These are phyloP conservation scores for Leccinum rimulosum DNA, from an alignment of 768 basidiomycete genomes.

Conservation along the genomic window DNA sequence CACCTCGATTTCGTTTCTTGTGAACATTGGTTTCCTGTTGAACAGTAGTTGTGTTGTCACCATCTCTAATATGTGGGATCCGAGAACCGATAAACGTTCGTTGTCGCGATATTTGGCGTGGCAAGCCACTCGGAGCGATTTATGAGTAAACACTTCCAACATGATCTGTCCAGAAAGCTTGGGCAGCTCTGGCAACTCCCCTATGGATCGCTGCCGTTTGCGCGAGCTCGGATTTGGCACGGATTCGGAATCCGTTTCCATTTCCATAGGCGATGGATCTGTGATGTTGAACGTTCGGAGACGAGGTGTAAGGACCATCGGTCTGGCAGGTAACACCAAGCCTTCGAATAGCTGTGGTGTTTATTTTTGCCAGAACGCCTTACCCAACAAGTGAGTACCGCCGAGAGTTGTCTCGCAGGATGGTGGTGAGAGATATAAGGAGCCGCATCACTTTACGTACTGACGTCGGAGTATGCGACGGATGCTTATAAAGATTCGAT, in stretches of 20 bases:
- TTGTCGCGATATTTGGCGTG: conserved; percentile 50
- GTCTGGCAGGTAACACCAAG: conserved; percentile 12
- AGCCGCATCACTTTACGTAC: conserved; percentile 27
- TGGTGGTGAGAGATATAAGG: conserved; percentile 26
- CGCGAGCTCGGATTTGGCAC: conserved; percentile 26
- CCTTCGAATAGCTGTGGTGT: conserved; percentile 14
- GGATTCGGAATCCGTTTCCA: conserved; percentile 27
- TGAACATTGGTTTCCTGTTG: conserved; percentile 48
- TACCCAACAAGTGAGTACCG: conserved; percentile 14
- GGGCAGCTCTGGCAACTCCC: conserved; percentile 44
- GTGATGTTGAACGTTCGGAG: conserved; percentile 34
- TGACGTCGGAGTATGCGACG: conserved; percentile 15
- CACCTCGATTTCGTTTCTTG: conserved; percentile 50
- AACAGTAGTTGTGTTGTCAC: conserved; percentile 49
- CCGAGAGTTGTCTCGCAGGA: conserved; percentile 14
- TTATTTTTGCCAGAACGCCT: conserved; percentile 20
- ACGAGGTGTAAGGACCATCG: conserved; percentile 36
- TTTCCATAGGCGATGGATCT: conserved; percentile 34
- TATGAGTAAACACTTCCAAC: conserved; percentile 70
- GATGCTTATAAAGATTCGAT: not conserved
- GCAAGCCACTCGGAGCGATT: conserved; percentile 50
- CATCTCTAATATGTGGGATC: conserved; percentile 45
- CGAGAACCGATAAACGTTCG: conserved; percentile 53
- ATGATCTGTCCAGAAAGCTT: conserved; percentile 51
- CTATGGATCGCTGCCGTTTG: conserved; percentile 39